Base-by-base conservation (phyloP, 2,329 filamentous ascomycete genomes). In the Colletotrichum sp. region DNA sequence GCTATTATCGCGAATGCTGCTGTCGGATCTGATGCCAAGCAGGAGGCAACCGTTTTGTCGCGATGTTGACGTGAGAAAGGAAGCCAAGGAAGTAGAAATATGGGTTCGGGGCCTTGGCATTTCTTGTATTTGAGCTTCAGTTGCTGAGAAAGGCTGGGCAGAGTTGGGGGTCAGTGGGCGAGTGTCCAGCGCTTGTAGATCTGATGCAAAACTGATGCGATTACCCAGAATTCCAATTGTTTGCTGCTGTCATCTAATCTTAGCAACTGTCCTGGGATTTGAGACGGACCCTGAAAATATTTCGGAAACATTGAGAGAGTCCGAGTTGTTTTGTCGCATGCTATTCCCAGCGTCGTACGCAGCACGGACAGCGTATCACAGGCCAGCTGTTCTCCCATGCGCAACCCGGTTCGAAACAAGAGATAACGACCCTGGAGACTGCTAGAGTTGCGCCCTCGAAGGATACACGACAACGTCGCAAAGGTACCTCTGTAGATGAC, bases 61-160 rank as follows among this genome's bases (percentile, higher is more conserved):
- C 28, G 59, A 74, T 26, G 13, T 65, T 10, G 32, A 52, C 24
- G n/a, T 52, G 44, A 16, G 21, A 44, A 59, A 28, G 28, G 24
- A n/a, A 28, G 28, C 70, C 57, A 68, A 60, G 74, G 12, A 65
- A 52, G 39, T 16, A 15, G 8, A 57, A 65, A 60, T 59, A 52
- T 39, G 70, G 65, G 44, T 9, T 21, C 32, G 64, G 64, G 57
- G 59, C 24, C 74, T 76, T 76, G 70, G 74, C 74, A n/a, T 76
- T 69, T 69, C 70, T 76, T 76, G 64, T 69, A 66, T 52, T 52
- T 52, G 59, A 69, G 70, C 65, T 76, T 76, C 44, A 32, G 26
- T 44, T 34, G 24, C 59, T 68, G 52, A 21, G 60, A 10, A 15
- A 39, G 13, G 32, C 28, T 69, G 30, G 59, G 34, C 30, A 3